A percentile compares a stretch with the other conserved stretches of the same genome.
phyloP scores from a whole-genome alignment of 768 basidiomycete species.

The Tremella yokohamensis region DNA sequence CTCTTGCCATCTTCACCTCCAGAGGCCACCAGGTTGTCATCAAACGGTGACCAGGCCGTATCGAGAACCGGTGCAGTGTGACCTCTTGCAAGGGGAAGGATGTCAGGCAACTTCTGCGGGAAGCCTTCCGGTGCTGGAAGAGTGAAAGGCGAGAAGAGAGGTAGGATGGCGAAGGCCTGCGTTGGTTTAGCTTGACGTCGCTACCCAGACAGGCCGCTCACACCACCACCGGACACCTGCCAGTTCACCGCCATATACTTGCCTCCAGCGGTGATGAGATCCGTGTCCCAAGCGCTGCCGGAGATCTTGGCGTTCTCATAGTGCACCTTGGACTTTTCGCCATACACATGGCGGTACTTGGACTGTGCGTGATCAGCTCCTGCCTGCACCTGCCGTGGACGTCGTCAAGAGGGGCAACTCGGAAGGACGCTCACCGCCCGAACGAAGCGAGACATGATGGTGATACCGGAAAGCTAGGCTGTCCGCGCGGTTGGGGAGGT shows the following conservation, averaged over 20 bases:
- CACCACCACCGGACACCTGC: conserved; percentile 57
- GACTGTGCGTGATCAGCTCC: conserved; percentile 51
- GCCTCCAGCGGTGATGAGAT: conserved; percentile 79
- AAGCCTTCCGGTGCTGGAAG: conserved; percentile 59
- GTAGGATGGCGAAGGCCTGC: conserved; percentile 83
- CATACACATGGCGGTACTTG: conserved; percentile 93
- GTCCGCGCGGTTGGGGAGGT: too few species aligned
- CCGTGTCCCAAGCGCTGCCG: conserved; percentile 93
- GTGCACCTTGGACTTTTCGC: conserved; percentile 69
- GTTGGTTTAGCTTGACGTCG: background rate
- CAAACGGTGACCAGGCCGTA: conserved; percentile 93
- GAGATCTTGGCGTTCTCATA: conserved; percentile 63
- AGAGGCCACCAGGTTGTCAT: conserved; percentile 84
- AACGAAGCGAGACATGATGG: conserved; percentile 75
- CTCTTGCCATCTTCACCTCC: conserved; percentile 89
- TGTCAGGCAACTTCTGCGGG: conserved; percentile 81
- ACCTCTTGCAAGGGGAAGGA: conserved; percentile 82
- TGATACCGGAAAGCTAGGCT: too few species aligned
- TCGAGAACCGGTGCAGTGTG: conserved; percentile 63
- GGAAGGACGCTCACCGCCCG: conserved; percentile 54
- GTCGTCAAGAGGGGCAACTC: background rate
- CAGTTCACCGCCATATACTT: conserved; percentile 90
- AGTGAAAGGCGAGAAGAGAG: conserved; percentile 61
- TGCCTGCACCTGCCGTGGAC: background rate
- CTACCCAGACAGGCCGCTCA: conserved; percentile 15